Evolutionary conservation across 2,329 filamentous ascomycete species (phyloP), one percentile per base, ranked within the genome.

Genomic region (Tolypocladium cylindrosporum): DNA sequence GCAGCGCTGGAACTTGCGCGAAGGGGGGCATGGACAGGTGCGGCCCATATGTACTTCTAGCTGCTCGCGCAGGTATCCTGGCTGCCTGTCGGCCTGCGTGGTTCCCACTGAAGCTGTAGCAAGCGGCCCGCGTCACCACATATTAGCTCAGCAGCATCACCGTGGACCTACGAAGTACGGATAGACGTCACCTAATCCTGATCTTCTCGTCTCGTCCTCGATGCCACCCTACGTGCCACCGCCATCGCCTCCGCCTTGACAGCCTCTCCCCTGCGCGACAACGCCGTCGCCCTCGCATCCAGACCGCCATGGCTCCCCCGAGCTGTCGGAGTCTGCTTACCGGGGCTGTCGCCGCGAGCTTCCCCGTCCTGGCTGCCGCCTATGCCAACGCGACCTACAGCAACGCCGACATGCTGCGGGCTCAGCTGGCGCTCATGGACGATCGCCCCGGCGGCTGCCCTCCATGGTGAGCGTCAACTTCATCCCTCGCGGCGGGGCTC

Each of bases 381-480:
- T 68, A 65, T 61, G 75, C 67, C 45, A 79, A 74, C 56, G 79
- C 81, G 55, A 88, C 86, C 69, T 85, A 83, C 66, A 84, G 84
- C 21, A 78, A 82, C 50, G 70, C 80, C 62, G 82, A 84, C 64
- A 84, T 81, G 74, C 76, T 83, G 69, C 83, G 79, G 65, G 83
- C 84, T 48, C 84, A 89, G 69, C 78, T 91, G 68, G 82, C 87
- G 42, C 75, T 92, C 53, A 83, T 90, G 74, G 87, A 84, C 63
- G 85, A 88, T 66, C 83, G 90, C 55, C 88, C 91, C 8, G 82
- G 83, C 62, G 84, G 88, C 67, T 94, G 90, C 69, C 90, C 90
- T 56, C 90, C 90, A 68, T 94, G 86, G 85, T 88, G 73, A 64
- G 76, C 50, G 56, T 61, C 21, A 1, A n/a, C 0, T 19, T 51